Evolutionary conservation across 176 grass and related monocot species (phyloP).

Genomic region (Aegilops sharonensis): DNA sequence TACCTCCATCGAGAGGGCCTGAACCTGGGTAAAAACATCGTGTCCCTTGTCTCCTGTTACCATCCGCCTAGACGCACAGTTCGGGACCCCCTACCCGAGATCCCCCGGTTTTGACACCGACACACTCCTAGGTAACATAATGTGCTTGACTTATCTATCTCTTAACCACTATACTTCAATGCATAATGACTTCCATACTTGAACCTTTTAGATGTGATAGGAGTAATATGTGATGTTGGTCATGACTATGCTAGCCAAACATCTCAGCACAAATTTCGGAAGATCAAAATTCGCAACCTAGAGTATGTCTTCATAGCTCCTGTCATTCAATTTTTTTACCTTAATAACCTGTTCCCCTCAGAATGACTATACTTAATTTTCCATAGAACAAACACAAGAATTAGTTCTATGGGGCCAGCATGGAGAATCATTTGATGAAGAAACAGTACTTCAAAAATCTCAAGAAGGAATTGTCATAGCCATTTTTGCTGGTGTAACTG

Average conservation of each 20-base stretch:
- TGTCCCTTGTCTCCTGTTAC: too few species aligned
- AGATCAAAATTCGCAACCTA: neutral
- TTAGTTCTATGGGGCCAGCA: neutral
- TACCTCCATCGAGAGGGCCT: too few species aligned
- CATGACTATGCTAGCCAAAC: neutral
- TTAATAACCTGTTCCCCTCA: neutral
- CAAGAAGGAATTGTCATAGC: neutral
- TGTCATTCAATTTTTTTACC: neutral
- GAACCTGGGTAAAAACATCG: too few species aligned
- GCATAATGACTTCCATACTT: neutral
- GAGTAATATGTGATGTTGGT: neutral
- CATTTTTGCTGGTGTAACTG: neutral
- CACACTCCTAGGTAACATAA: neutral
- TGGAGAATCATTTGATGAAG: neutral
- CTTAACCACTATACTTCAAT: neutral
- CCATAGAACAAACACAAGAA: neutral
- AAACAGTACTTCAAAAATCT: neutral
- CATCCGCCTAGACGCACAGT: too few species aligned
- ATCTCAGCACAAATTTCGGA: neutral
- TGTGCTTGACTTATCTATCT: neutral
- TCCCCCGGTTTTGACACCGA: too few species aligned
- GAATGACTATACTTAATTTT: neutral
- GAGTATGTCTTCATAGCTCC: neutral
- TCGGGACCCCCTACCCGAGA: too few species aligned
- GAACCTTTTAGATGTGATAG: neutral